phyloP scores from a whole-genome alignment of 176 grass and related monocot species.

The Tillandsia fasciculata region DNA sequence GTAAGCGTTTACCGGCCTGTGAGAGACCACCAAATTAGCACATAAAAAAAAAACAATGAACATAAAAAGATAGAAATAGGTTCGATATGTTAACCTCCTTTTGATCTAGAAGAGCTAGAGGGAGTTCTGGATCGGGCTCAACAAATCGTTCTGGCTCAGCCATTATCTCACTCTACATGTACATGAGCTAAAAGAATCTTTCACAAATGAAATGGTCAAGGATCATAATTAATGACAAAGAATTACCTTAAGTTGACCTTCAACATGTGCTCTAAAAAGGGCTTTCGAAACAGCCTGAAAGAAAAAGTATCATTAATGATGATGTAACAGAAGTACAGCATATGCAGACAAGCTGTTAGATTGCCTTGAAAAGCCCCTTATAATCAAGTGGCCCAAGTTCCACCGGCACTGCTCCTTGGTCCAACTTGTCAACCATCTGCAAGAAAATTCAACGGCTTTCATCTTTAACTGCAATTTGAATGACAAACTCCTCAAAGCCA shows the following conservation, averaged over 20 bases:
- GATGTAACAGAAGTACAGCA: conserved; percentile 15
- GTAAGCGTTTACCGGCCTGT: conserved; percentile 84
- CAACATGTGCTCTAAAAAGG: conserved; percentile 96
- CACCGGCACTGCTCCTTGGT: conserved; percentile 65
- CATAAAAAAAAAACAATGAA: conserved; percentile 2
- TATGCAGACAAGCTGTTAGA: conserved; percentile 12
- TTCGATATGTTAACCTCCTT: conserved; percentile 54
- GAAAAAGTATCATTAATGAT: conserved; percentile 16
- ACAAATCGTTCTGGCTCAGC: conserved; percentile 93
- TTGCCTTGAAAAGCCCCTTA: conserved; percentile 77
- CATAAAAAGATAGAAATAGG: conserved; percentile 14
- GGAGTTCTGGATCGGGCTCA: conserved; percentile 93
- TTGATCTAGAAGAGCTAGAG: conserved; percentile 97
- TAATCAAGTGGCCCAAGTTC: conserved; percentile 93
- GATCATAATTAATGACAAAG: conserved; percentile 16
- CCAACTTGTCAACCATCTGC: conserved; percentile 95
- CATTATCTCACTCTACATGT: conserved; percentile 92
- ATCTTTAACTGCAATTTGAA: neutral
- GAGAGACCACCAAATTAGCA: conserved; percentile 15
- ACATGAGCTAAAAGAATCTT: conserved; percentile 32
- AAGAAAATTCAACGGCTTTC: conserved; percentile 16
- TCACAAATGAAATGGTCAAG: conserved; percentile 23
- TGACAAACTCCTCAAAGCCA: neutral
- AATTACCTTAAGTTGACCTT: conserved; percentile 94
- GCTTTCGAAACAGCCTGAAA: conserved; percentile 81